Conservation (phyloP, 495 filamentous ascomycete species). For the Penicillium taxi region DNA sequence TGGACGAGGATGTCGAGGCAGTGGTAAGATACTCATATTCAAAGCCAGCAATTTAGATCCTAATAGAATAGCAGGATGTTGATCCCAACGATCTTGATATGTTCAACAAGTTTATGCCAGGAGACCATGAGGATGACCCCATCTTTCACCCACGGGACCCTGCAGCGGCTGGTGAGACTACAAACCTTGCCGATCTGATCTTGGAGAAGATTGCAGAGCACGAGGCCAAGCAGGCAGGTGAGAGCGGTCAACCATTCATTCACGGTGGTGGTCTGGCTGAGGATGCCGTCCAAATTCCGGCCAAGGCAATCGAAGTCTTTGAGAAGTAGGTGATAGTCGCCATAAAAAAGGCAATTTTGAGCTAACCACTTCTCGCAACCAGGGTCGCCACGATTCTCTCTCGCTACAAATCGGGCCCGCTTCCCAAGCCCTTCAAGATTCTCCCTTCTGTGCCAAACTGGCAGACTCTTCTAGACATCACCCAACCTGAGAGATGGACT, state of each 20-base stretch:
- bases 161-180: slow-evolving; percentile 45
- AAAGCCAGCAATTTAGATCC: background rate
- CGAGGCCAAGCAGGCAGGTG: slow-evolving; percentile 57
- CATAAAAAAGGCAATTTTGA: background rate
- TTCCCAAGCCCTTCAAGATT: slow-evolving; percentile 97
- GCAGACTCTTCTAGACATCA: slow-evolving; percentile 78
- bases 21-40: slow-evolving; percentile 38
- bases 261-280: slow-evolving; percentile 51
- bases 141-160: slow-evolving; percentile 42
- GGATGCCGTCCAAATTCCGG: slow-evolving; percentile 77
- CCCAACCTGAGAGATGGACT: slow-evolving; percentile 77
- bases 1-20: slow-evolving; percentile 61
- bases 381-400: slow-evolving; percentile 83
- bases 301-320: slow-evolving; percentile 90
- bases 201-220: slow-evolving; percentile 88
- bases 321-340: slow-evolving; percentile 56
- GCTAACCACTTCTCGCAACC: slow-evolving; percentile 32
- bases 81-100: slow-evolving; percentile 83
- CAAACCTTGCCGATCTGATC: slow-evolving; percentile 86
- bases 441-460: slow-evolving; percentile 84
- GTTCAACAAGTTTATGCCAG: slow-evolving; percentile 82
- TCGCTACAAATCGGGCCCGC: slow-evolving; percentile 86
- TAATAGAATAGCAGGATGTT: slow-evolving; percentile 50
- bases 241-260: slow-evolving; percentile 25
- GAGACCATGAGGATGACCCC: slow-evolving; percentile 41